A percentile compares a stretch with the other conserved stretches of the same genome.
Evolutionary conservation across 352 stramenopile genomes (phyloP).

Genomic region (Phytophthora agathidicida): DNA sequence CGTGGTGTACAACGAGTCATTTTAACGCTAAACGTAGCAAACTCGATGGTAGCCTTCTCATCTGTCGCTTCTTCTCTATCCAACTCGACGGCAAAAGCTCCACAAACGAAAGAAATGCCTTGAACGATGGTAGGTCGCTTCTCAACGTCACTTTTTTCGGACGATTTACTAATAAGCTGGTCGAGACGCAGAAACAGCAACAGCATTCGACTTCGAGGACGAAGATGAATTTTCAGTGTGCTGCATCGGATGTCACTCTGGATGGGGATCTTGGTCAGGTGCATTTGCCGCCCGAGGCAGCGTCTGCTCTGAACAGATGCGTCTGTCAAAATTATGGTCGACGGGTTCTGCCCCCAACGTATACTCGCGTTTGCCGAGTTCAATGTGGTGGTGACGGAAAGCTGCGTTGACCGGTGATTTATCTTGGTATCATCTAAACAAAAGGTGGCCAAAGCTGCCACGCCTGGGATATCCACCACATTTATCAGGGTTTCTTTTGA

Average conservation of each 20-base stretch:
- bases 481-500: constrained; percentile 30
- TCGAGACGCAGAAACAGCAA: constrained; percentile 57
- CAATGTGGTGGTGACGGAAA: constrained; percentile 31
- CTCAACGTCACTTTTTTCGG: constrained; percentile 5
- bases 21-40: constrained; percentile 44
- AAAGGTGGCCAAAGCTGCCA: constrained; percentile 23
- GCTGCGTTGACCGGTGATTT: constrained; percentile 31
- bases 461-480: constrained; percentile 35
- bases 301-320: constrained; percentile 31
- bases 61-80: neutral
- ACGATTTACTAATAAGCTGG: constrained; percentile 40
- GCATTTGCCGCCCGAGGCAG: constrained; percentile 28
- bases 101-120: constrained; percentile 36
- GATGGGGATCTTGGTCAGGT: constrained; percentile 29
- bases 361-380: constrained; percentile 33
- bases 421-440: constrained; percentile 30
- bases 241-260: constrained; percentile 34
- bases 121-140: constrained; percentile 33
- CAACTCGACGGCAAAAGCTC: constrained; percentile 29
- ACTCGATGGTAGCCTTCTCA: constrained; percentile 8
- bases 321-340: constrained; percentile 18
- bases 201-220: constrained; percentile 43
- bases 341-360: constrained; percentile 26
- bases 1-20: constrained; percentile 44
- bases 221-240: constrained; percentile 22